Percentiles rank a stretch among this genome's conserved stretches.
Conservation (phyloP, 371 early-diverging fungal genomes). For the Mortierella sp. region DNA sequence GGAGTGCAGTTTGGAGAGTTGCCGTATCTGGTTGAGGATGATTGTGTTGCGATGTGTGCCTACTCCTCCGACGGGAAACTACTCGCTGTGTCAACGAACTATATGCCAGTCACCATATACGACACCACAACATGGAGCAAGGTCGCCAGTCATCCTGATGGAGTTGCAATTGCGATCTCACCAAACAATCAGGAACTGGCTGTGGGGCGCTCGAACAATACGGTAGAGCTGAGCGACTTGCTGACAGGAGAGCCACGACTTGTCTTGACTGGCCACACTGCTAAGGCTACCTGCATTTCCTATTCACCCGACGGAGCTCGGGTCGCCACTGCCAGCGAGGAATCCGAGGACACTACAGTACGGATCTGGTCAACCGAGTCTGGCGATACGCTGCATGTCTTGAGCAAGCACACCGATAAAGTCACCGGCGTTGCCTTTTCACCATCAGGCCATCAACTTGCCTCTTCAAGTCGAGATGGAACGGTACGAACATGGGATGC, state of each 20-base stretch:
- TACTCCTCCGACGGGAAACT: constrained; percentile 1
- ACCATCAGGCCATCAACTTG: background rate
- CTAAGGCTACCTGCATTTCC: too few relatives aligned
- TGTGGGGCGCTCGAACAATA: too few relatives aligned
- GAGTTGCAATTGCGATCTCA: too few relatives aligned
- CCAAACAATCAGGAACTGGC: too few relatives aligned
- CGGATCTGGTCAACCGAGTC: too few relatives aligned
- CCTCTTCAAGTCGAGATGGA: background rate
- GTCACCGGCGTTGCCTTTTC: background rate
- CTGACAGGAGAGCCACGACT: too few relatives aligned
- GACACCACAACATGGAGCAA: background rate
- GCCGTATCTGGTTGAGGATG: background rate
- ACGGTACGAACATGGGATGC: background rate
- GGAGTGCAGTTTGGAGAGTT: background rate
- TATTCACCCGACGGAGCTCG: too few relatives aligned
- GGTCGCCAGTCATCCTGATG: too few relatives aligned
- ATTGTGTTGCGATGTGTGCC: accelerated
- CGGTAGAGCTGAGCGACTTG: too few relatives aligned
- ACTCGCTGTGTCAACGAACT: background rate
- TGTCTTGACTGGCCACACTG: too few relatives aligned
- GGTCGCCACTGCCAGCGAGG: too few relatives aligned
- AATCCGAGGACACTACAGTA: too few relatives aligned
- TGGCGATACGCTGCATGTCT: background rate
- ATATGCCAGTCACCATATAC: background rate
- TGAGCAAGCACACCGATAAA: background rate